Evolutionary conservation across 306 rosid genomes (phyloP).

Genomic region (Lathyrus sativus): DNA sequence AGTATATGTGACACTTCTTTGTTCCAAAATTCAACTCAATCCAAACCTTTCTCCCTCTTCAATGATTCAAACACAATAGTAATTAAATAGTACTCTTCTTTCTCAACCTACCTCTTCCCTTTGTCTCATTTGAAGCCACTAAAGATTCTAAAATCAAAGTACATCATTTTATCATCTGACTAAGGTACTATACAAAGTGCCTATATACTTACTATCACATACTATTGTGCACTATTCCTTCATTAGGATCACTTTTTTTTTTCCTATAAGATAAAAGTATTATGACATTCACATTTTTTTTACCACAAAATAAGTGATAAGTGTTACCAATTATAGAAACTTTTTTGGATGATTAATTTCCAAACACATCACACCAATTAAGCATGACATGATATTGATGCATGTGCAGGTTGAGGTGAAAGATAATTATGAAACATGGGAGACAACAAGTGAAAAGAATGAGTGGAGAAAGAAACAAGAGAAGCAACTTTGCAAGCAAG

Average conservation of each 20-base stretch:
- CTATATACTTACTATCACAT: slow-evolving; percentile 36
- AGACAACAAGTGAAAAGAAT: slow-evolving; percentile 41
- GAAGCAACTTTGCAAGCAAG: slow-evolving; percentile 46
- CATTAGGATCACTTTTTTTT: slow-evolving; percentile 29
- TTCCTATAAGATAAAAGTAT: no score
- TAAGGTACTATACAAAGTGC: slow-evolving; percentile 45
- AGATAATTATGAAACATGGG: slow-evolving; percentile 51
- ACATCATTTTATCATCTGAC: slow-evolving; percentile 28
- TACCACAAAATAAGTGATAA: neutral
- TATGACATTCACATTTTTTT: no score
- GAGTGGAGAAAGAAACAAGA: slow-evolving; percentile 44
- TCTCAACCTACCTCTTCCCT: slow-evolving; percentile 35
- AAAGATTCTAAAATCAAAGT: slow-evolving; percentile 46
- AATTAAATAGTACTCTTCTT: slow-evolving; percentile 6
- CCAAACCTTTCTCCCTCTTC: slow-evolving; percentile 26
- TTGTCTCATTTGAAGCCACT: slow-evolving; percentile 49
- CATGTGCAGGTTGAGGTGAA: slow-evolving; percentile 68
- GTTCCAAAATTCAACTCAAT: neutral
- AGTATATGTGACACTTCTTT: neutral
- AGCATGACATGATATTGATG: slow-evolving; percentile 38
- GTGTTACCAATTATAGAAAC: slow-evolving; percentile 27
- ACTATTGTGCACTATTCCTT: slow-evolving; percentile 35
- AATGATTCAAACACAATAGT: slow-evolving; percentile 25
- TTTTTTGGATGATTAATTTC: slow-evolving; percentile 18
- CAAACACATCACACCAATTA: neutral